Base-by-base conservation (phyloP, 1,284 basidiomycete genomes). In the Dichomitus squalens region DNA sequence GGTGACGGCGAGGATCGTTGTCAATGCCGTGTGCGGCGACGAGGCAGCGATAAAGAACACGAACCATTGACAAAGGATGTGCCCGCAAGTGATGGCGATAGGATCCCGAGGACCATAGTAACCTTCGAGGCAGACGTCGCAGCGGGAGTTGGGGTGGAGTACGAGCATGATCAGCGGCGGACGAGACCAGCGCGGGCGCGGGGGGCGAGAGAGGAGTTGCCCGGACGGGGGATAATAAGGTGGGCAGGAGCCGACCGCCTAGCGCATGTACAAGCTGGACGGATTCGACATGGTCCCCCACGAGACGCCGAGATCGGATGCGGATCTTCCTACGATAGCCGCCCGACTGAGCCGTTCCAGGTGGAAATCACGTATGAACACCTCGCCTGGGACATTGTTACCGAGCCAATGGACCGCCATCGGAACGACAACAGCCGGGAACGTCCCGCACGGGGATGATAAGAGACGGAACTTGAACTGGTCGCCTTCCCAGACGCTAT, bases 71-170 rank as follows among this genome's bases (percentile, higher is more conserved):
- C 71, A 80, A 68, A 81, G 79, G 43, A 75, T 73, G 55, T 81
- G 79, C 9, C 79, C 79, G 44, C 79, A 81, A 21, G 72, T 38
- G 59, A 81, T 79, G 54, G 72, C 68, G 59, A 79, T 73, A 38
- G 78, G 78, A 50, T 75, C 73, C 27, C 55, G 55, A 20, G 56
- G 66, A 39, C 72, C 71, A 39, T 69, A 68, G 62, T 80, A 80
- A 51, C 66, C 66, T 49, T 81, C 79, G 54, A 79, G 72, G 63
- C 79, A 81, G 64, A 81, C 73, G 63, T 81, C 79, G 72, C 79
- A 81, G 7, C 72, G 74, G 39, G 79, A 81, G 64, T 73, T 72
- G 53, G 70, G 66, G 52, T 76, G 75, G 59, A 81, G 67, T 57
- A 80, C 73, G 44, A 81, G 74, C 79, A 81, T 81, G 67, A 59